A percentile compares a stretch with the other conserved stretches of the same genome.
These are phyloP conservation scores for Penicillium griseofulvum DNA, from an alignment of 2,329 filamentous ascomycete genomes.

Conservation along the genomic window DNA sequence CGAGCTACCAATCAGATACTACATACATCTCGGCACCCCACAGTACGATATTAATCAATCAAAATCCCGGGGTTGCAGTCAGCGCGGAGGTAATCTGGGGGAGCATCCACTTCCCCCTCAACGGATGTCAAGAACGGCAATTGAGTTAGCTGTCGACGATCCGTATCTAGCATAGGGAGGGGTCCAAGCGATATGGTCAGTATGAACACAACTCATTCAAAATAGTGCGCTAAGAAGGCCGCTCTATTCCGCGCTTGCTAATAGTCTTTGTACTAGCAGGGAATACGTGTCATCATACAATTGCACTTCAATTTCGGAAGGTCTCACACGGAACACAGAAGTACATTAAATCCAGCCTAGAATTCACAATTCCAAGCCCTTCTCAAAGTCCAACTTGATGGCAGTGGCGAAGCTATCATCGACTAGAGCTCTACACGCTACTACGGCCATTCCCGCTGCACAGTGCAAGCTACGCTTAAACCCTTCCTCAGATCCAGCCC, in stretches of 20 bases:
- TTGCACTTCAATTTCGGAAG: not conserved
- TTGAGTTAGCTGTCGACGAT: not conserved
- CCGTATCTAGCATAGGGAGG: not conserved
- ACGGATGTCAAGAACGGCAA: conserved; percentile 7
- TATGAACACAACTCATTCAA: not conserved
- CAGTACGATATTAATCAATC: not conserved
- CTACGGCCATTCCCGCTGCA: conserved; percentile 20
- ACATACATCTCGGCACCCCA: conserved; percentile 3
- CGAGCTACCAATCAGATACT: not conserved
- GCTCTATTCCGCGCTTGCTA: not conserved
- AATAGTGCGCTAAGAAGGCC: not conserved
- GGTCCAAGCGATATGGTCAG: not conserved
- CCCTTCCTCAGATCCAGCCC: conserved; percentile 12
- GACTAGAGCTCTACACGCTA: conserved; percentile 12
- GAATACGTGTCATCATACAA: not conserved
- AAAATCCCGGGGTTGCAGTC: not conserved
- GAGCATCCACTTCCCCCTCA: not conserved
- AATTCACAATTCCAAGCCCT: not conserved
- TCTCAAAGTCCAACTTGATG: conserved; percentile 12
- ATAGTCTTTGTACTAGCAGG: not conserved
- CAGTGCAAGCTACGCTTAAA: conserved; percentile 14
- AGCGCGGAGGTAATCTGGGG: not conserved
- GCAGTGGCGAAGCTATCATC: conserved; percentile 12
- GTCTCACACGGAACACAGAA: not conserved
- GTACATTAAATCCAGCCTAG: not conserved